phyloP scores from a whole-genome alignment of 768 basidiomycete species.

The Mycena haematopus region DNA sequence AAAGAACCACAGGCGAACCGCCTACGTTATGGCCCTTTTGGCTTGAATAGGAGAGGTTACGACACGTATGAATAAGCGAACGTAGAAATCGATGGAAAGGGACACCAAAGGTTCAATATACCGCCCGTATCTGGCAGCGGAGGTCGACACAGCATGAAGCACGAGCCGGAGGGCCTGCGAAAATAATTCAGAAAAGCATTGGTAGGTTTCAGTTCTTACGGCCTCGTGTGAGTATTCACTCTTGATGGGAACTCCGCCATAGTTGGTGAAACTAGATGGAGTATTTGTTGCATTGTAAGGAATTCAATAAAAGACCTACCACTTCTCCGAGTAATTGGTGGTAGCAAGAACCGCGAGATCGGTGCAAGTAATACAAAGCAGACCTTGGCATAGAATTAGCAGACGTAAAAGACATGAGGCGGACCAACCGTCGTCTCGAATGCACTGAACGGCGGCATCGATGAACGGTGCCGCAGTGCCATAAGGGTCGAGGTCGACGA shows the following conservation, averaged over 20 bases:
- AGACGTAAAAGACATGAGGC: background rate
- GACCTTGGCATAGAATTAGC: conserved; percentile 53
- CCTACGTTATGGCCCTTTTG: conserved; percentile 81
- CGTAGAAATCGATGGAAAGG: conserved; percentile 96
- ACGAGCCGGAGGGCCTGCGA: conserved; percentile 86
- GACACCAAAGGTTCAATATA: conserved; percentile 89
- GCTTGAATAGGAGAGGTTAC: conserved; percentile 78
- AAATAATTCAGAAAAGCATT: conserved; percentile 9
- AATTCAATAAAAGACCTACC: conserved; percentile 49
- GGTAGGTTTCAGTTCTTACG: conserved; percentile 49
- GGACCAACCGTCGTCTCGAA: conserved; percentile 84
- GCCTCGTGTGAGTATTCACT: conserved; percentile 97
- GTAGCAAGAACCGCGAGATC: conserved; percentile 94
- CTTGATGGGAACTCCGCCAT: conserved; percentile 88
- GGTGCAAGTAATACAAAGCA: conserved; percentile 96
- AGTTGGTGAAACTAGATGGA: conserved; percentile 84
- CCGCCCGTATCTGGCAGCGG: conserved; percentile 91
- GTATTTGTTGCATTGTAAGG: background rate
- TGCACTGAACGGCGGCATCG: conserved; percentile 89
- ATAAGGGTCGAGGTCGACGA: conserved; percentile 98
- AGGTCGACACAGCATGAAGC: conserved; percentile 83
- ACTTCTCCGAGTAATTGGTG: conserved; percentile 95
- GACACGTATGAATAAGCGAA: conserved; percentile 88
- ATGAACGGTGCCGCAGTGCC: conserved; percentile 98
- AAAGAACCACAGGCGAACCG: conserved; percentile 22